Evolutionary conservation across 768 basidiomycete species (phyloP), one percentile per base, ranked within the genome.

Genomic region (Russula dissimulans): DNA sequence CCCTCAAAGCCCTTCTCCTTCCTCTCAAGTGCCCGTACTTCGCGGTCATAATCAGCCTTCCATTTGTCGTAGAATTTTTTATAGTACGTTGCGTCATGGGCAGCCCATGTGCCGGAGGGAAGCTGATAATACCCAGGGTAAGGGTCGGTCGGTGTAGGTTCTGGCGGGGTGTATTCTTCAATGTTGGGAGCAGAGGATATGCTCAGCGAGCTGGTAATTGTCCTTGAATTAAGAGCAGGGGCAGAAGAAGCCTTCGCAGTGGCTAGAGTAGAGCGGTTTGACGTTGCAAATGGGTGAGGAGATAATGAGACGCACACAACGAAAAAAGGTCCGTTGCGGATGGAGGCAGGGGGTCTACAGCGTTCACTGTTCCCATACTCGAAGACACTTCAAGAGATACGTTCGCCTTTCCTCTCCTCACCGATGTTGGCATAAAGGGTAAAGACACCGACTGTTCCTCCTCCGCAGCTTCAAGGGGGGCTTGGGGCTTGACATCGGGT

Each of bases 51-150:
- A 29, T 86, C 86, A 17, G 71, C 69, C 67, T 88, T 77, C 91
- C 89, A 92, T 68, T 83, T 85, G 58, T 82, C 78, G 66, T 83
- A 77, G 69, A 86, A 87, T 48, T 75, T 78, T 18, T 76, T 77
- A 66, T 88, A 93, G 70, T 88, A 89, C 38, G 69, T 77, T 0
- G 81, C 71, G 54, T 93, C 89, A 67, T 92, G 79, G 0, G 84
- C 82, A 29, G 81, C 86, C 84, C 91, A 95, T 38, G 78, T 71
- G 17, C 91, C 91, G 7, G 88, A 86, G 0, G 91, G 89, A 18
- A 87, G 78, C 56, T 86, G 84, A 66, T 93, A 92, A 74, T 93
- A 94, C 6, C 91, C 91, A 0, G 91, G 91, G 70, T 91, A 91
- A 15, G 82, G 81, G 68, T 93, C 91, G 8, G 77, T 76, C 4